A percentile compares a stretch with the other conserved stretches of the same genome.
phyloP scores from a whole-genome alignment of 1,139 yeast species.

The Suhomyces wounanorum region DNA sequence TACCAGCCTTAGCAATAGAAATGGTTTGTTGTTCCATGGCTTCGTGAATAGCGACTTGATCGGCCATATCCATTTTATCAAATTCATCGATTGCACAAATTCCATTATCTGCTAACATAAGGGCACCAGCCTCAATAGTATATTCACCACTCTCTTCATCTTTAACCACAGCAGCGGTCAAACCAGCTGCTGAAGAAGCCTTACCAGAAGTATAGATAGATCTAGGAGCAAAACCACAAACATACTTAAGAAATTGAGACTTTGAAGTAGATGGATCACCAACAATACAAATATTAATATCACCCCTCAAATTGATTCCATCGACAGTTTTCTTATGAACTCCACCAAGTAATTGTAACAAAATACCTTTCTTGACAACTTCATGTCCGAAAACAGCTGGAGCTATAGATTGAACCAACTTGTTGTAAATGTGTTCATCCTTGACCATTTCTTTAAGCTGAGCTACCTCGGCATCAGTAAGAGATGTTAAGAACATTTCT shows the following conservation, averaged over 20 bases:
- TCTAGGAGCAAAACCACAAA: slow-evolving; percentile 87
- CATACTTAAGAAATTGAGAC: slow-evolving; percentile 93
- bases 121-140: slow-evolving; percentile 98
- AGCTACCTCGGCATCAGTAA: slow-evolving; percentile 79
- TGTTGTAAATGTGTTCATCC: slow-evolving; percentile 82
- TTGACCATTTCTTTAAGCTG: slow-evolving; percentile 91
- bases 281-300: slow-evolving; percentile 92
- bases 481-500: slow-evolving; percentile 74
- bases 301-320: slow-evolving; percentile 96
- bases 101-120: slow-evolving; percentile 98
- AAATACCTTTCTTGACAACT: slow-evolving; percentile 86
- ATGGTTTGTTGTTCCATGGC: slow-evolving; percentile 99
- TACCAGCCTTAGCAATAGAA: slow-evolving; percentile 97
- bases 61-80: slow-evolving; percentile 94
- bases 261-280: slow-evolving; percentile 99
- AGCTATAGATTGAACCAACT: slow-evolving; percentile 85
- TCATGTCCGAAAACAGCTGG: slow-evolving; percentile 99
- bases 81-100: slow-evolving; percentile 98
- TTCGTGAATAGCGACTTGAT: slow-evolving; percentile 98
- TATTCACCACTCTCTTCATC: slow-evolving; percentile 98
- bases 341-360: slow-evolving; percentile 90
- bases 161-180: slow-evolving; percentile 96
- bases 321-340: slow-evolving; percentile 94
- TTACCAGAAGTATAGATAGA: slow-evolving; percentile 98
- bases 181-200: slow-evolving; percentile 98